A percentile compares a stretch with the other conserved stretches of the same genome.
phyloP scores from a whole-genome alignment of 2,329 filamentous ascomycete species.

The Trichophyton mentagrophytes region DNA sequence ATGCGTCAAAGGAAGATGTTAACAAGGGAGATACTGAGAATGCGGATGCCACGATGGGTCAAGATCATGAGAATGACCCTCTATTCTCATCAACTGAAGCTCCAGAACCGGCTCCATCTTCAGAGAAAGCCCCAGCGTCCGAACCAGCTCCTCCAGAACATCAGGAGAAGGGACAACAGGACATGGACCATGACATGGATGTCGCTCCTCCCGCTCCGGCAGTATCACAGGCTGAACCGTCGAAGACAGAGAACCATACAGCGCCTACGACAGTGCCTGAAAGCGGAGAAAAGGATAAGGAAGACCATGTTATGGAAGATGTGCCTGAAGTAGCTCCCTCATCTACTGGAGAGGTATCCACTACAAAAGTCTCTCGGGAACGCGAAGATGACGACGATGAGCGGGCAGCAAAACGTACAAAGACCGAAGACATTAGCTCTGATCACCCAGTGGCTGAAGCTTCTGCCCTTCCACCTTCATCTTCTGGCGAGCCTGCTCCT shows the following conservation, averaged over 20 bases:
- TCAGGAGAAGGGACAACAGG: not conserved
- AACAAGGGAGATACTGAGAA: not conserved
- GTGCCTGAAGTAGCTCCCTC: conserved; percentile 10
- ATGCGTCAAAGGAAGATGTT: not conserved
- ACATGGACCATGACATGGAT: not conserved
- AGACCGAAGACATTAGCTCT: conserved; percentile 47
- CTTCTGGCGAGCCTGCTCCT: conserved; percentile 24
- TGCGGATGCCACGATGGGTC: not conserved
- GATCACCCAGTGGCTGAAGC: conserved; percentile 35
- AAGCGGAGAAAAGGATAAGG: not conserved
- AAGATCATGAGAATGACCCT: not conserved
- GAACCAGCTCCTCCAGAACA: not conserved
- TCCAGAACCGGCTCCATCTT: too few relatives aligned
- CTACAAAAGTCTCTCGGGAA: conserved; percentile 54
- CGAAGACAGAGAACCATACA: not conserved
- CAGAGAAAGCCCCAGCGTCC: too few relatives aligned
- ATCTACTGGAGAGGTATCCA: conserved; percentile 24
- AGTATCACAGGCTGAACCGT: not conserved
- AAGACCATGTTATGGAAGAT: conserved; percentile 41
- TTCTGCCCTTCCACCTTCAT: conserved; percentile 30
- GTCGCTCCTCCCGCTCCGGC: not conserved
- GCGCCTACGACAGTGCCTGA: not conserved
- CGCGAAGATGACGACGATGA: conserved; percentile 60
- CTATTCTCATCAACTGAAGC: not conserved
- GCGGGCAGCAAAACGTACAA: conserved; percentile 68